These are phyloP conservation scores for Sugiyamaella mastotermitis DNA, from an alignment of 805 yeast species.

Conservation along the genomic window DNA sequence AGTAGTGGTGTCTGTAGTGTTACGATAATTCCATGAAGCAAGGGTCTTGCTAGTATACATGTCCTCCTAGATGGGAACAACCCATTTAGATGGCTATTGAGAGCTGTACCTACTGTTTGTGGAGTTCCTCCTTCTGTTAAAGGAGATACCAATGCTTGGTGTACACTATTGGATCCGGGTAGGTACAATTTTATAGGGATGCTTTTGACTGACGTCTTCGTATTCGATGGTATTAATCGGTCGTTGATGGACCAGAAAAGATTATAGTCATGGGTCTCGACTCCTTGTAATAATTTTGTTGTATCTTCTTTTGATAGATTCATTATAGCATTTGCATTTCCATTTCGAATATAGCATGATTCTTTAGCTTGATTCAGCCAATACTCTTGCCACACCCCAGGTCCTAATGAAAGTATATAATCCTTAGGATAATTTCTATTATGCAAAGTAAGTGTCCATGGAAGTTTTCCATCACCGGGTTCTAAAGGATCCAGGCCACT, in stretches of 20 bases:
- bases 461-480: constrained; percentile 13
- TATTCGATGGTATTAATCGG: constrained; percentile 22
- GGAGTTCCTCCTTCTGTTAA: not conserved
- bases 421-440: constrained; percentile 40
- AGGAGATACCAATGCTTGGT: constrained; percentile 30
- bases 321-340: constrained; percentile 80
- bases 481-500: constrained; percentile 34
- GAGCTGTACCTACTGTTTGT: constrained; percentile 35
- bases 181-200: constrained; percentile 32
- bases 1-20: constrained; percentile 40
- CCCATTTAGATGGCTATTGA: constrained; percentile 40
- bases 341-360: constrained; percentile 66
- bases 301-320: constrained; percentile 60
- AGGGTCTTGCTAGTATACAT: constrained; percentile 36
- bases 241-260: constrained; percentile 25
- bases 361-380: constrained; percentile 83
- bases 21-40: constrained; percentile 51
- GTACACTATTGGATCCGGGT: constrained; percentile 31
- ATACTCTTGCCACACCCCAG: constrained; percentile 37
- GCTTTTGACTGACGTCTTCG: constrained; percentile 13
- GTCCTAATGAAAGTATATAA: constrained; percentile 37
- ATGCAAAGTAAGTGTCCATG: constrained; percentile 46
- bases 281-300: constrained; percentile 48
- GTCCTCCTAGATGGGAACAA: constrained; percentile 38
- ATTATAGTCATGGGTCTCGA: constrained; percentile 25